Evolutionary conservation across 2,329 filamentous ascomycete genomes (phyloP), one percentile per base, ranked within the genome.

Genomic region (Fusarium ramigenum): DNA sequence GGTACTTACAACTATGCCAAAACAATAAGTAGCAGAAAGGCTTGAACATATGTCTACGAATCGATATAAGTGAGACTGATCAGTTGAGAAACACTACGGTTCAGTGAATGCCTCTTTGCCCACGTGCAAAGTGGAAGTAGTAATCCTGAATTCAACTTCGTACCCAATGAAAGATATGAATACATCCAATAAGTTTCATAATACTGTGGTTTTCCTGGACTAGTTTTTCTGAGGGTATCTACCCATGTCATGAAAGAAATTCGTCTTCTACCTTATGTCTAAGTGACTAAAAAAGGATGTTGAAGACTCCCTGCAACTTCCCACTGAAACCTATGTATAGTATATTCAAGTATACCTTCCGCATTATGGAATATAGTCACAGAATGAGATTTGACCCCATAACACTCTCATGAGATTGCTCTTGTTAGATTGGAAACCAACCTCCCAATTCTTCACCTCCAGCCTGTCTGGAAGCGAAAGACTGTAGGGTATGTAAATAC

Each of bases 391-490:
- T n/a, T 14, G 23, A 18, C 19, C 7, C 7, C 10, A 16, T n/a
- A 21, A 14, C 9, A n/a, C 14, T 28, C 36, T 54, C 14, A 25
- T 54, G 32, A 36, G 18, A 19, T 21, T 11, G 30, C 11, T 36
- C 18, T 21, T 25, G 18, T 25, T 36, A n/a, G 9, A 9, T 36
- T 52, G 49, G 12, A 36, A 49, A 32, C 10, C 10, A 36, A 15
- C 11, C 18, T 34, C 30, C 4, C 8, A 14, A 14, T 23, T 34
- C 30, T 50, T 34, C 30, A 34, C 47, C 19, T 36, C 9, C 16
- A 25, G n/a, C 16, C 16, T 10, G 5, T 8, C 4, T 1, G 1
- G 5, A 23, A 7, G 4, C 1, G 9, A 5, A 23, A 8, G 12
- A 0, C 18, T 52, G 18, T 52, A 52, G 49, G 49, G 49, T 52